Percentiles rank a stretch among this genome's conserved stretches.
phyloP scores from a whole-genome alignment of 2,329 filamentous ascomycete genomes.

The Neospermospora avenae region DNA sequence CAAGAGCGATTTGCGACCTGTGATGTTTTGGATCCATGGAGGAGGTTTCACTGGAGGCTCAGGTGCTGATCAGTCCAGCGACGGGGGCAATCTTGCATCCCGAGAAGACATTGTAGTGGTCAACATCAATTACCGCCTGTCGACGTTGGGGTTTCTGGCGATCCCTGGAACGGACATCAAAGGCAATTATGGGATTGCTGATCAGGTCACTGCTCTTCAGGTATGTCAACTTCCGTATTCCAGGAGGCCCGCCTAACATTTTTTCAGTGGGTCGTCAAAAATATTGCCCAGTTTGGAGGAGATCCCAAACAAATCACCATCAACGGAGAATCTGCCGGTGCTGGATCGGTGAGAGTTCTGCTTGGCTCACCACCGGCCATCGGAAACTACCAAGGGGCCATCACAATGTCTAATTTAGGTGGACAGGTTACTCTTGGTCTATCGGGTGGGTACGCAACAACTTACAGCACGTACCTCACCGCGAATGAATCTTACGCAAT shows the following conservation, averaged over 20 bases:
- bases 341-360: conserved; percentile 46
- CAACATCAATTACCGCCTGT: conserved; percentile 31
- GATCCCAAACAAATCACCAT: conserved; percentile 45
- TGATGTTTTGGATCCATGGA: conserved; percentile 34
- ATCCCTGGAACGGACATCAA: conserved; percentile 48
- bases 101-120: conserved; percentile 33
- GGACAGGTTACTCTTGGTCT: conserved; percentile 48
- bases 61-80: conserved; percentile 26
- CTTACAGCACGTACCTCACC: conserved; percentile 52
- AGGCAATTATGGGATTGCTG: conserved; percentile 51
- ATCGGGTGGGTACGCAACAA: conserved; percentile 47
- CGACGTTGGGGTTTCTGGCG: conserved; percentile 39
- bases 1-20: conserved; percentile 33
- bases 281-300: conserved; percentile 46
- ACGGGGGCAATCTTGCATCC: conserved; percentile 31
- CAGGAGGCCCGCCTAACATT: neutral
- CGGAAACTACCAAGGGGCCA: conserved; percentile 44
- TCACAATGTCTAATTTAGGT: conserved; percentile 51
- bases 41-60: conserved; percentile 35
- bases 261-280: conserved; percentile 45
- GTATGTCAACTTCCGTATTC: conserved; percentile 20
- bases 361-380: conserved; percentile 47
- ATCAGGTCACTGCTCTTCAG: conserved; percentile 48
- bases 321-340: conserved; percentile 50
- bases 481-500: conserved; percentile 46